Base-by-base conservation (phyloP, 1,284 basidiomycete genomes). In the Inonotus hispidus region DNA sequence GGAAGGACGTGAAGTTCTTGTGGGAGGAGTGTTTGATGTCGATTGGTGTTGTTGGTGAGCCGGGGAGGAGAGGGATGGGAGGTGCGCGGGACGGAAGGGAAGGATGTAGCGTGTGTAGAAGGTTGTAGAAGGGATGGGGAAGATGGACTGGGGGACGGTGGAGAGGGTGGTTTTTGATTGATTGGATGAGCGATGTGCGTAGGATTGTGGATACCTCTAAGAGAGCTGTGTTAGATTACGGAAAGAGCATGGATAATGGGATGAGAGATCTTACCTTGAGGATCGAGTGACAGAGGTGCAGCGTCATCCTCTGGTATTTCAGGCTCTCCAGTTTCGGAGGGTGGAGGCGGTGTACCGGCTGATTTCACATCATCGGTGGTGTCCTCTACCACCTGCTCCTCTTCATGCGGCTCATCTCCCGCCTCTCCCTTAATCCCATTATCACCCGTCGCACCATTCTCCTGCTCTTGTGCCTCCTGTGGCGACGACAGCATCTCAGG, bases 91-190 rank as follows among this genome's bases (percentile, higher is more conserved):
- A 8, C 92, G 82, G 50, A 79, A 84, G 2, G 92, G 92, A 1
- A 95, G 80, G 56, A 95, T 80, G 68, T 92, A 81, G 3, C 80
- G 81, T 0, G 88, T 84, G 73, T 93, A 94, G 63, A 95, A 83
- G 0, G 79, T 78, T 2, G 91, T 90, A 0, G 90, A 83, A 0
- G 87, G 76, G 37, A 94, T 84, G 0, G 93, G 92, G 69, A 93
- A 88, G 1, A 81, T 71, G 0, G 83, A 77, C 0, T 78, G 61
- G 0, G 83, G 79, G 1, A 84, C 70, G 0, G 77, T 69, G 0
- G 78, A 68, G 2, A 88, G 76, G 0, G 74, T 72, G 1, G 78
- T 79, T 16, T n/a, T 72, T 70, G 58, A 91, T 80, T 0, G 84
- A 80, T 68, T 93, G 92, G 1, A 92, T 71, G n/a, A 93, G 77